A percentile compares a stretch with the other conserved stretches of the same genome.
These are phyloP conservation scores for Corylus avellana DNA, from an alignment of 306 rosid species.

Conservation along the genomic window DNA sequence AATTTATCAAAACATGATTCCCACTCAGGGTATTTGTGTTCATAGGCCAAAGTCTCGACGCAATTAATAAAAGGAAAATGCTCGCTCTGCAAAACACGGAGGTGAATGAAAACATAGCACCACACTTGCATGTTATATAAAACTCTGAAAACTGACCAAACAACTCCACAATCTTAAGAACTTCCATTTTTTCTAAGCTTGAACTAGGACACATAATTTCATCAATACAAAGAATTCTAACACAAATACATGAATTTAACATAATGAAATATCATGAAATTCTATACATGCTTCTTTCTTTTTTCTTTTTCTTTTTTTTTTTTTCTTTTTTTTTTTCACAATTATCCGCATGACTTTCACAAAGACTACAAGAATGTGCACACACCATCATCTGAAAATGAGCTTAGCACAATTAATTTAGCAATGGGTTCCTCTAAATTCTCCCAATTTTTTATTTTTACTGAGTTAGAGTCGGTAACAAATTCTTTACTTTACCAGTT, in stretches of 20 bases:
- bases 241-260: neutral
- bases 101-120: constrained; percentile 7
- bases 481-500: constrained; percentile 48
- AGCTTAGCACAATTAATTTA: neutral
- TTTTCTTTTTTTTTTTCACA: neutral
- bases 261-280: neutral
- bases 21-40: constrained; percentile 50
- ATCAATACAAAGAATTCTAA: neutral
- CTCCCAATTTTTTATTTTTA: neutral
- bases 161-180: neutral
- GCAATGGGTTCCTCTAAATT: neutral
- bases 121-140: constrained; percentile 8
- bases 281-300: neutral
- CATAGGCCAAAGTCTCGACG: constrained; percentile 50
- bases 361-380: neutral
- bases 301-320: no score
- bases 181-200: neutral
- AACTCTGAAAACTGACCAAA: neutral
- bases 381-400: neutral
- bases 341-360: neutral
- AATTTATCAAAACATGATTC: constrained; percentile 67
- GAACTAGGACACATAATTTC: neutral
- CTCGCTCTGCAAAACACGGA: constrained; percentile 47
- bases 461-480: neutral
- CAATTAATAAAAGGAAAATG: constrained; percentile 83